Evolutionary conservation across 257 asterid species (phyloP), one percentile per base, ranked within the genome.

Genomic region (Ballota nigra): DNA sequence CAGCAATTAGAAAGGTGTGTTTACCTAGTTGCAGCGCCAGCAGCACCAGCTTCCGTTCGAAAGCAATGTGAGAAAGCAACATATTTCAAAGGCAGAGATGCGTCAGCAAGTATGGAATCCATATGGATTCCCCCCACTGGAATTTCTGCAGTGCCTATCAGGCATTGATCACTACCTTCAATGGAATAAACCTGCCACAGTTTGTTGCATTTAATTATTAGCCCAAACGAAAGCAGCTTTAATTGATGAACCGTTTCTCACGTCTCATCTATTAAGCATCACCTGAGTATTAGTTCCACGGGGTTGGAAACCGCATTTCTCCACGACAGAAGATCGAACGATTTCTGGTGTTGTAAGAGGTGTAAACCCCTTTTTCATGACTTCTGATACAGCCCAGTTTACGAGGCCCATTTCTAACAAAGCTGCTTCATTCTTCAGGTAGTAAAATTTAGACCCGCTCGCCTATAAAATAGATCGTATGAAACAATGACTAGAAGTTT

Each of bases 271-370:
- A 26, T 28, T n/a, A 29, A 60, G 23, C 43, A 16, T n/a, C 18
- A 95, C 99, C 98, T 92, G 99, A 82, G 99, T 92, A 82, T 92
- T 95, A 12, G 96, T 77, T 75, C 98, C 99, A 36, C 97, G 97
- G 57, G 99, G 99, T 85, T 89, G 99, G 78, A 95, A 95, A 52
- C 98, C 99, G 40, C 99, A 95, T 82, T 95, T 95, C 80, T 95
- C 98, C 51, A 95, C 89, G 57, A 92, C 86, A 49, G 99, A 88
- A 56, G 99, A 95, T 61, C 97, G 83, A 10, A 92, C 98, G 38
- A 95, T 84, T 85, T 95, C 99, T 69, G 99, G 99, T 3, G 97
- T 89, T 29, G 84, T 88, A 60, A 95, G 94, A 74, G 98, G 99
- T 41, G 83, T 85, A 82, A 89, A 95, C 23, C 99, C 99, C 74